Base-by-base conservation (phyloP, 2,329 filamentous ascomycete species). In the Claviceps sp. region DNA sequence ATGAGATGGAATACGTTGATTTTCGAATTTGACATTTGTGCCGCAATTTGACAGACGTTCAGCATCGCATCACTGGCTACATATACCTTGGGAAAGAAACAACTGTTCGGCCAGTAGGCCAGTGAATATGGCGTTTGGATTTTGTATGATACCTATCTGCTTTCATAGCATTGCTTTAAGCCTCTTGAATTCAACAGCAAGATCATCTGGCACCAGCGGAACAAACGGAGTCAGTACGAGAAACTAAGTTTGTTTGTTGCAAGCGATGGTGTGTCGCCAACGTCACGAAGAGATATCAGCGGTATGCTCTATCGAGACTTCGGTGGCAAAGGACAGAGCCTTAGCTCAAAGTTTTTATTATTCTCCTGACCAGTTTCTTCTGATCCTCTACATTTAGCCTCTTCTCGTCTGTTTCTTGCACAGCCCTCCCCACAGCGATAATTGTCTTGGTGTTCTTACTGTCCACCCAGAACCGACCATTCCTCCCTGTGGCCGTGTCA, bases 391-490 rank as follows among this genome's bases (percentile, higher is more conserved):
- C 70, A 3, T 72, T 76, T 56, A 88, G 68, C 2, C 71, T 72
- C 51, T 77, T 76, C 61, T 84, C 77, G 64, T 97, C 90, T n/a
- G 84, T 85, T 63, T 87, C 80, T 60, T 78, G 77, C 47, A 98
- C 72, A 44, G 88, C 86, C 59, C 80, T 81, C 1, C 90, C 91
- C 52, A 97, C 86, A 1, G 81, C 77, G 55, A 95, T 72, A 7
- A 89, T 84, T 37, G 81, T 82, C 69, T 78, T 85, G 40, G 84
- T 71, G 55, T 75, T 85, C 30, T 85, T 86, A 58, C 85, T 89
- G 62, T 91, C 84, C 14, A 97, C 86, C 89, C 93, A 97, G 22
- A 97, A 79, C 65, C 81, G 84, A 42, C 93, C 93, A 67, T 98
- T 98, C 62, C 88, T 81, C 18, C 93, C 93, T 8, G 95, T 86